These are phyloP conservation scores for Rhazya stricta DNA, from an alignment of 257 asterid species.

Conservation along the genomic window DNA sequence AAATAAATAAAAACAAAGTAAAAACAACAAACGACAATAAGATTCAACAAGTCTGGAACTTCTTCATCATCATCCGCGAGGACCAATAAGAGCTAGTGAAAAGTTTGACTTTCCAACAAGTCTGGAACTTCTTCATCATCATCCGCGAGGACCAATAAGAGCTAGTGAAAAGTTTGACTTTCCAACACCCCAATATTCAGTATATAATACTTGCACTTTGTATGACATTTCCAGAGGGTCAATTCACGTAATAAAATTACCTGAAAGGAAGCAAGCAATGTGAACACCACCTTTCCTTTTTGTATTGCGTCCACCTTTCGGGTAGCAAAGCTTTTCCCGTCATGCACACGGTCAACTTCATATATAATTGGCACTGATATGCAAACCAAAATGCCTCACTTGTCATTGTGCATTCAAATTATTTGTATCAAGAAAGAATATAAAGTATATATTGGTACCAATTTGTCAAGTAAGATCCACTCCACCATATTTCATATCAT, in stretches of 20 bases:
- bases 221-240: not conserved
- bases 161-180: not conserved
- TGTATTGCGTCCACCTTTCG: conserved; percentile 96
- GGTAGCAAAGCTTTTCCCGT: conserved; percentile 97
- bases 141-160: not conserved
- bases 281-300: conserved; percentile 74
- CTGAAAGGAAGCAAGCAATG: conserved; percentile 87
- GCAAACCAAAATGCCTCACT: not conserved
- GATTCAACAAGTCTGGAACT: not conserved
- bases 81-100: not conserved
- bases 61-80: not conserved
- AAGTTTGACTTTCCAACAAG: not conserved
- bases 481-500: not conserved
- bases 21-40: not conserved
- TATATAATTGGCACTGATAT: conserved; percentile 84
- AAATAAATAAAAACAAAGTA: not conserved
- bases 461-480: not conserved
- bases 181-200: not conserved
- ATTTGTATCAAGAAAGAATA: not conserved
- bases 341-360: conserved; percentile 88
- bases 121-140: too few relatives aligned
- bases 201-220: not conserved
- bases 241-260: conserved; percentile 28
- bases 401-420: not conserved
- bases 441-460: not conserved